Percentiles rank a stretch among this genome's conserved stretches.
phyloP scores from a whole-genome alignment of 1,139 yeast species.

The Suhomyces ambrosiae region DNA sequence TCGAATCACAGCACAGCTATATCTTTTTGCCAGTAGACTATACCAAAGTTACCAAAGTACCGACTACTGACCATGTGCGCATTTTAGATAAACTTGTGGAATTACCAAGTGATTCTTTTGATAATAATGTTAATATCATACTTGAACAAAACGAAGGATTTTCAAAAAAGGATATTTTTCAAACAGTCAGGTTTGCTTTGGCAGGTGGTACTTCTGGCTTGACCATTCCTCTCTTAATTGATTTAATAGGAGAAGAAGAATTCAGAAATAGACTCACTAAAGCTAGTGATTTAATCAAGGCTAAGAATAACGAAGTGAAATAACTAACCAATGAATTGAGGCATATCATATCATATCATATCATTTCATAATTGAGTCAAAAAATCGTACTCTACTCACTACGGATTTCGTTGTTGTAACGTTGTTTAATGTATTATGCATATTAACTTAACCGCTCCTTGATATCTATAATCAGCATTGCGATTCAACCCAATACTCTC shows the following conservation, averaged over 20 bases:
- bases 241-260: slow-evolving; percentile 55
- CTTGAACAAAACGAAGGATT: slow-evolving; percentile 17
- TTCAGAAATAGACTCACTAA: slow-evolving; percentile 36
- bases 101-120: slow-evolving; percentile 10
- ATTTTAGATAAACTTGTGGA: slow-evolving; percentile 13
- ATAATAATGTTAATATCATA: slow-evolving; percentile 18
- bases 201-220: slow-evolving; percentile 75
- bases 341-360: too few relatives aligned
- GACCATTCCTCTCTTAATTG: slow-evolving; percentile 60
- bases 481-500: too few relatives aligned
- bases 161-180: slow-evolving; percentile 56
- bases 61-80: slow-evolving; percentile 11
- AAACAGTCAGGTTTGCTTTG: slow-evolving; percentile 67
- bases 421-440: too few relatives aligned
- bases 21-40: slow-evolving; percentile 49
- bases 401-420: too few relatives aligned
- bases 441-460: too few relatives aligned
- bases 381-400: too few relatives aligned
- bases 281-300: slow-evolving; percentile 5
- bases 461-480: too few relatives aligned
- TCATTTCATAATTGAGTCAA: too few relatives aligned
- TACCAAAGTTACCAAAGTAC: slow-evolving; percentile 15
- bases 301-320: background rate
- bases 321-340: background rate
- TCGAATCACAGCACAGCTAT: slow-evolving; percentile 48